These are phyloP conservation scores for Akanthomyces dipterigenus DNA, from an alignment of 2,329 filamentous ascomycete genomes.

Conservation along the genomic window DNA sequence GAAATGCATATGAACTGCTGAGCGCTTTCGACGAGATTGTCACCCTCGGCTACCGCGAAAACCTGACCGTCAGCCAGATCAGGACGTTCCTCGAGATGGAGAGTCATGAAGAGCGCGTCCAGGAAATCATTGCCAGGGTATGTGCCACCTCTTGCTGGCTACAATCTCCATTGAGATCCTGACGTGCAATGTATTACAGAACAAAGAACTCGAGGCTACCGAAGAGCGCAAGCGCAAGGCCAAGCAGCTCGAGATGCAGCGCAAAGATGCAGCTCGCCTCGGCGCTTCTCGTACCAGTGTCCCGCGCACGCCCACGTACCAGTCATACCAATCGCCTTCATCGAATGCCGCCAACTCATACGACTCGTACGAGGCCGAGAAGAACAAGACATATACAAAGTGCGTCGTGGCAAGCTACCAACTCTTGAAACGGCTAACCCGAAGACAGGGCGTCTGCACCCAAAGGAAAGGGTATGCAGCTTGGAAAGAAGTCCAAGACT, in stretches of 20 bases:
- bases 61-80: slow-evolving; percentile 92
- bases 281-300: slow-evolving; percentile 61
- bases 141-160: slow-evolving; percentile 18
- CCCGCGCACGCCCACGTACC: slow-evolving; percentile 75
- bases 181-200: slow-evolving; percentile 44
- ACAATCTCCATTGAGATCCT: slow-evolving; percentile 14
- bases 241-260: slow-evolving; percentile 97
- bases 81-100: slow-evolving; percentile 99
- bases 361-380: slow-evolving; percentile 93
- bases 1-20: slow-evolving; percentile 92
- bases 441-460: slow-evolving; percentile 51
- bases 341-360: slow-evolving; percentile 73
- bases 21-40: slow-evolving; percentile 97
- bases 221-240: slow-evolving; percentile 98
- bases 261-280: slow-evolving; percentile 84
- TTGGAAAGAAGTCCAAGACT: slow-evolving; percentile 97
- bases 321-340: slow-evolving; percentile 77
- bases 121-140: slow-evolving; percentile 93
- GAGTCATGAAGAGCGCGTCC: slow-evolving; percentile 96
- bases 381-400: slow-evolving; percentile 87
- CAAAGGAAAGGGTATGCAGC: slow-evolving; percentile 96
- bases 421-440: slow-evolving; percentile 5
- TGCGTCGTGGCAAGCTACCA: slow-evolving; percentile 32
- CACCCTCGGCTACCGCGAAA: slow-evolving; percentile 91
- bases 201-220: slow-evolving; percentile 96